Percentiles rank a stretch among this genome's conserved stretches.
phyloP scores from a whole-genome alignment of 1,139 yeast genomes.

The Diutina neorugosa region DNA sequence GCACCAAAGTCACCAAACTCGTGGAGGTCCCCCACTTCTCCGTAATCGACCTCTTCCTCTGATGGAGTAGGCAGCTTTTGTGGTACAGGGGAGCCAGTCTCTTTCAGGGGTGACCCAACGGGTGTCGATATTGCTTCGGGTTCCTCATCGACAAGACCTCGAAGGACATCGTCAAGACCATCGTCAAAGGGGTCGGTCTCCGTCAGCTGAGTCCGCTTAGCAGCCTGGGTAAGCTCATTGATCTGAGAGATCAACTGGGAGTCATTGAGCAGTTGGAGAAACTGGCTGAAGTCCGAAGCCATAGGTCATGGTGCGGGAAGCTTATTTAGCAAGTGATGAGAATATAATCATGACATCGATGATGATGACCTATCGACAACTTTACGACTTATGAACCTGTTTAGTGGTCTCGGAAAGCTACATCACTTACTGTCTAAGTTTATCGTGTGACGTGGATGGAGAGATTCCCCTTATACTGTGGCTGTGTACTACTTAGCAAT shows the following conservation, averaged over 20 bases:
- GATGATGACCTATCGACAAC: too few relatives aligned
- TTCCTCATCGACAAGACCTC: neutral
- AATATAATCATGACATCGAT: too few relatives aligned
- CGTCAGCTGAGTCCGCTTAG: neutral
- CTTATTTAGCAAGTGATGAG: too few relatives aligned
- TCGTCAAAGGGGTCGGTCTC: constrained; percentile 19
- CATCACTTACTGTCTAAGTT: too few relatives aligned
- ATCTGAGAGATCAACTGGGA: constrained; percentile 28
- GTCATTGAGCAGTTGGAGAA: constrained; percentile 26
- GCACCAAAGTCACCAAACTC: constrained; percentile 60
- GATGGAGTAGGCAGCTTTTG: neutral
- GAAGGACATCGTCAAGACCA: constrained; percentile 18
- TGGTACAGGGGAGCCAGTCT: neutral
- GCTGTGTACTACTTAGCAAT: too few relatives aligned
- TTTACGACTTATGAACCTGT: too few relatives aligned
- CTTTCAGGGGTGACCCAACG: neutral
- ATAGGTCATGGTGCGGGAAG: neutral
- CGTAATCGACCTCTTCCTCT: neutral
- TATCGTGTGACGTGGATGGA: too few relatives aligned
- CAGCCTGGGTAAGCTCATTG: constrained; percentile 18
- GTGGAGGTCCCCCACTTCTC: constrained; percentile 24
- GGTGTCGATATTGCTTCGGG: neutral
- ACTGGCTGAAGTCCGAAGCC: constrained; percentile 8
- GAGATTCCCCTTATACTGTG: too few relatives aligned
- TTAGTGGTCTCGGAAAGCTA: too few relatives aligned